Evolutionary conservation across 2,329 filamentous ascomycete species (phyloP), one percentile per base, ranked within the genome.

Genomic region (Diaporthe eres): DNA sequence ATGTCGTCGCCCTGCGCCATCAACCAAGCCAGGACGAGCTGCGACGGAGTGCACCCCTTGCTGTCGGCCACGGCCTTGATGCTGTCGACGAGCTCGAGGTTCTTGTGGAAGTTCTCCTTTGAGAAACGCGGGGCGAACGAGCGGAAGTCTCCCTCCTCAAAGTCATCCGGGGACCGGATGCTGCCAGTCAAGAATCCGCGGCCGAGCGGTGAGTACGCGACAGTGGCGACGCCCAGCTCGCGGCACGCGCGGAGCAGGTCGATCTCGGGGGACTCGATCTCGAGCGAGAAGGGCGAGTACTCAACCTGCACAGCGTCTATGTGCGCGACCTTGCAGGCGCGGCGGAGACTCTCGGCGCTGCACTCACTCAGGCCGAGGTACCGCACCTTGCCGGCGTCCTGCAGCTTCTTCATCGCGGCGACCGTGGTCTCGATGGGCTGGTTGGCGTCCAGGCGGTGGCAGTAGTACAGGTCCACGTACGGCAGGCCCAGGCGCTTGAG

Each of bases 1-100:
- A 78, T 76, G 68, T 86, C 85, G 1, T 83, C 81, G 0, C 87
- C 89, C 75, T 89, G 87, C 34, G 84, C 82, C 63, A 87, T 81
- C 49, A 91, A 82, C 90, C 90, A 93, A 2, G 88, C 88, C 39
- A 93, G 80, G 1, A 88, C 89, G 34, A 92, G 82, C 82, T 92
- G 90, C 0, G 85, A 84, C 2, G 86, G 77, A 0, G 88, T 89
- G 74, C 84, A 86, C 0, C 85, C 85, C 78, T 83, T 82, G 37
- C 74, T 60, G 42, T 78, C 76, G 4, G 82, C 82, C 4, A 84
- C 25, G 31, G 79, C 75, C 72, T 79, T 73, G 70, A 84, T 75
- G 71, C 77, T 65, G 28, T 80, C 77, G 8, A 82, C 82, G 39
- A 82, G 67, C 73, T 79, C 67, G 61, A 85, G 77, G 79, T 92